phyloP scores from a whole-genome alignment of 371 early-diverging fungal genomes.

The Mucor irregularis region DNA sequence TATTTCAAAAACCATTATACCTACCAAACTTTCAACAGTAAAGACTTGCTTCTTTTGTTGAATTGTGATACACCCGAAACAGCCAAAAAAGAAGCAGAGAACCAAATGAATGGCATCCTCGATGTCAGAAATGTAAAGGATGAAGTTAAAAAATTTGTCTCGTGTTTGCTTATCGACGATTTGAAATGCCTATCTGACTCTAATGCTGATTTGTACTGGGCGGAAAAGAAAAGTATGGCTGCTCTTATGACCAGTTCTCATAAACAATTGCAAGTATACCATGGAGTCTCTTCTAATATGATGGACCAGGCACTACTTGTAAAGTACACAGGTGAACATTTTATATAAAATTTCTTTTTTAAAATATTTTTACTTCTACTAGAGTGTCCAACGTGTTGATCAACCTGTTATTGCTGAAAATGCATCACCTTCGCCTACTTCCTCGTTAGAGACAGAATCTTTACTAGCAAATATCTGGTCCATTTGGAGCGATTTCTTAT shows the following conservation, averaged over 20 bases:
- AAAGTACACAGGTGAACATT: conserved; percentile 1
- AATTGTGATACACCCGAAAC: conserved; percentile 3
- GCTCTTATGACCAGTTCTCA: conserved; percentile 6
- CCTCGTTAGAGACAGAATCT: conserved; percentile 1
- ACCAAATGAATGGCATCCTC: background rate
- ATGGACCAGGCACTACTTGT: background rate
- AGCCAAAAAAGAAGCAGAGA: background rate
- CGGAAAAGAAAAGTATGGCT: background rate
- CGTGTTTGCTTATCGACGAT: background rate
- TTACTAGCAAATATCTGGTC: conserved; percentile 2
- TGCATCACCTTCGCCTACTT: conserved; percentile 6
- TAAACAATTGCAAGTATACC: background rate
- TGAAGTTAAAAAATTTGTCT: background rate
- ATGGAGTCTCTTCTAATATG: background rate
- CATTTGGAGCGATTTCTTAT: conserved; percentile 3
- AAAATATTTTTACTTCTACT: conserved; percentile 8
- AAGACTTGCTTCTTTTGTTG: conserved; percentile 2
- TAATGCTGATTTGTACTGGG: conserved; percentile 6
- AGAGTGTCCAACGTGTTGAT: conserved; percentile 9
- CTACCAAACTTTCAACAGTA: conserved; percentile 3
- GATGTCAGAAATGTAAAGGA: background rate
- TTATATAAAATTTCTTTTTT: conserved; percentile 5
- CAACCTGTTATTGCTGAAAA: conserved; percentile 7
- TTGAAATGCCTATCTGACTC: conserved; percentile 1
- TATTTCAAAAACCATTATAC: conserved; percentile 3